phyloP scores from a whole-genome alignment of 768 basidiomycete species.

The Paxillus involutus region DNA sequence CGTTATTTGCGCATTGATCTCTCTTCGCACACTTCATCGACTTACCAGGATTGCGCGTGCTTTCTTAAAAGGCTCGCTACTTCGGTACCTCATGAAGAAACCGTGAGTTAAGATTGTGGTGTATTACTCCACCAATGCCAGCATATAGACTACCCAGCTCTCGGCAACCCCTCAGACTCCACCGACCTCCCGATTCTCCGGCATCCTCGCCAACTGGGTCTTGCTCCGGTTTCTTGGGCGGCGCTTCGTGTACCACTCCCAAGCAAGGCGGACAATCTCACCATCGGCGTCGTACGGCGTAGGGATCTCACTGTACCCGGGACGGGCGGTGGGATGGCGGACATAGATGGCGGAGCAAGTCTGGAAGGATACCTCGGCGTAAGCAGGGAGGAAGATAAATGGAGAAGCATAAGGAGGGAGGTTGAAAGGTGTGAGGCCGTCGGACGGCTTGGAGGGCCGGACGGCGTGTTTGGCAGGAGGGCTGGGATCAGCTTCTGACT shows the following conservation, averaged over 20 bases:
- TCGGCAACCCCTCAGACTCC: conserved; percentile 9
- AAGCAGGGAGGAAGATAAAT: conserved; percentile 91
- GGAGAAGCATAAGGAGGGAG: conserved; percentile 88
- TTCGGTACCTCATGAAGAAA: no score
- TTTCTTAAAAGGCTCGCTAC: no score
- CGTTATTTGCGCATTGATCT: no score
- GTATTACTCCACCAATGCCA: neutral
- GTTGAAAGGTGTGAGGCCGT: conserved; percentile 67
- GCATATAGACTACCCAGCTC: no score
- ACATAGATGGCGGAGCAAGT: conserved; percentile 93
- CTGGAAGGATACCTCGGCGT: conserved; percentile 80
- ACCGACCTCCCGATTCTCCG: conserved; percentile 55
- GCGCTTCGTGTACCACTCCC: conserved; percentile 91
- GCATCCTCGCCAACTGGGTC: conserved; percentile 59
- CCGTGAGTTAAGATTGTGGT: no score
- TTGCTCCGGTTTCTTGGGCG: conserved; percentile 68
- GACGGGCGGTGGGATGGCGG: conserved; percentile 95
- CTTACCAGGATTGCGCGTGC: no score
- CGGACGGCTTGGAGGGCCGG: conserved; percentile 2
- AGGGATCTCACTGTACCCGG: conserved; percentile 93
- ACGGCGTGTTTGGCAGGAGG: neutral
- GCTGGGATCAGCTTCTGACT: neutral
- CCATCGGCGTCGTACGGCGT: conserved; percentile 97
- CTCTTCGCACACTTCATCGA: no score
- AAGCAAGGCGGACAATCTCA: conserved; percentile 85